Percentiles rank a stretch among this genome's conserved stretches.
phyloP scores from a whole-genome alignment of 106 monocot genomes.

The Chionographis japonica region DNA sequence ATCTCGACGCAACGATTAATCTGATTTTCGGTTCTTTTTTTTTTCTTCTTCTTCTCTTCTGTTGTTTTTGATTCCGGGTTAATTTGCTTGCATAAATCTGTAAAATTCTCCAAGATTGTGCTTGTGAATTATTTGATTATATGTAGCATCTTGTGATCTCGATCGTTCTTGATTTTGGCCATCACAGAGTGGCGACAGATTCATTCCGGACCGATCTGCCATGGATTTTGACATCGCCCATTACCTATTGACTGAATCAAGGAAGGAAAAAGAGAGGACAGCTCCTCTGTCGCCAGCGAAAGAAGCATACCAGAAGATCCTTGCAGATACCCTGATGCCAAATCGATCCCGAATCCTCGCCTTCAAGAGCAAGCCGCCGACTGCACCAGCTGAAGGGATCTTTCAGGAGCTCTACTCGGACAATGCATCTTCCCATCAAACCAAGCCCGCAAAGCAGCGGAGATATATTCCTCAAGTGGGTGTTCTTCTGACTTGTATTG shows the following conservation, averaged over 20 bases:
- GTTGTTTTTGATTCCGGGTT: too few relatives aligned
- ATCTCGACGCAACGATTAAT: too few relatives aligned
- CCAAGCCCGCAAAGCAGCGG: constrained; percentile 24
- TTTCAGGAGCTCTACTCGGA: constrained; percentile 12
- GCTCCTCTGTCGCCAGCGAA: constrained; percentile 36
- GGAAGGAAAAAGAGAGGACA: constrained; percentile 46
- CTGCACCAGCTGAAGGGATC: constrained; percentile 1
- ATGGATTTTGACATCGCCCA: constrained; percentile 62
- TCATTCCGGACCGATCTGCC: constrained; percentile 62
- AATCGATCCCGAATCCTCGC: constrained; percentile 45
- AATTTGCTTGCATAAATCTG: too few relatives aligned
- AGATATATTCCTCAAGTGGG: constrained; percentile 65
- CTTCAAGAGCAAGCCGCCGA: constrained; percentile 40
- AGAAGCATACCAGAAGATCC: constrained; percentile 42
- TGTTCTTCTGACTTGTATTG: too few relatives aligned
- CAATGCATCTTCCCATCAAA: constrained; percentile 18
- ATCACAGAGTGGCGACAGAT: constrained; percentile 42
- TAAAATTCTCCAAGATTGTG: too few relatives aligned
- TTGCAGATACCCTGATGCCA: constrained; percentile 32
- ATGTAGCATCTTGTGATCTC: too few relatives aligned
- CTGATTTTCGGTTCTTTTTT: too few relatives aligned
- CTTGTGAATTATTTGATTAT: too few relatives aligned
- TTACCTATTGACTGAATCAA: constrained; percentile 41
- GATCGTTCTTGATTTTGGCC: background rate
- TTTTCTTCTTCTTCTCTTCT: too few relatives aligned